phyloP scores from a whole-genome alignment of 495 filamentous ascomycete genomes.

The Talaromyces wortmannii region DNA sequence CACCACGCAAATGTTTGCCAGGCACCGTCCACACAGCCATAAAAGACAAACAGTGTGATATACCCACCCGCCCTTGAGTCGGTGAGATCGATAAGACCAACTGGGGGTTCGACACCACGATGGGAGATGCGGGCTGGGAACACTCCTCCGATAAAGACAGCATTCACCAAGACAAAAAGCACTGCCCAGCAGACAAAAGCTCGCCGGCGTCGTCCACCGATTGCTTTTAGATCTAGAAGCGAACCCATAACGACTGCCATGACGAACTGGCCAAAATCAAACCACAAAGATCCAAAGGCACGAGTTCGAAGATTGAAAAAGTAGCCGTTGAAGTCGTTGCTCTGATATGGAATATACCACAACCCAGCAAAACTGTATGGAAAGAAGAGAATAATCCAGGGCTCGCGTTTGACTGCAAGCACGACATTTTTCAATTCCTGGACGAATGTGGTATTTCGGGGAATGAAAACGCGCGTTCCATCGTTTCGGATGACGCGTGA shows the following conservation, averaged over 20 bases:
- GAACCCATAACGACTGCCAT: constrained; percentile 8
- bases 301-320: constrained; percentile 9
- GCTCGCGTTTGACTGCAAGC: constrained; percentile 6
- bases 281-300: constrained; percentile 9
- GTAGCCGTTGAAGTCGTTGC: constrained; percentile 9
- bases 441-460: constrained; percentile 7
- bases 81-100: constrained; percentile 12
- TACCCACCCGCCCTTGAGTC: constrained; percentile 6
- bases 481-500: constrained; percentile 7
- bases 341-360: constrained; percentile 12
- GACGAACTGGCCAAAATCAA: constrained; percentile 11
- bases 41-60: constrained; percentile 8
- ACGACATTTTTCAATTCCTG: constrained; percentile 10
- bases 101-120: constrained; percentile 2
- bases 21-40: constrained; percentile 8
- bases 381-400: constrained; percentile 8
- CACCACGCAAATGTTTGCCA: constrained; percentile 13
- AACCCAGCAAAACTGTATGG: constrained; percentile 10
- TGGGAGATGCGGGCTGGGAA: constrained; percentile 7
- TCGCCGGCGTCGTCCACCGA: constrained; percentile 8
- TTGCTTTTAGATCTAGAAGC: constrained; percentile 4
- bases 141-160: constrained; percentile 10
- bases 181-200: constrained; percentile 7
- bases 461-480: constrained; percentile 8
- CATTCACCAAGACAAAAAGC: constrained; percentile 7